A percentile compares a stretch with the other conserved stretches of the same genome.
These are phyloP conservation scores for Epichloe hybrida DNA, from an alignment of 2,329 filamentous ascomycete genomes.

Conservation along the genomic window DNA sequence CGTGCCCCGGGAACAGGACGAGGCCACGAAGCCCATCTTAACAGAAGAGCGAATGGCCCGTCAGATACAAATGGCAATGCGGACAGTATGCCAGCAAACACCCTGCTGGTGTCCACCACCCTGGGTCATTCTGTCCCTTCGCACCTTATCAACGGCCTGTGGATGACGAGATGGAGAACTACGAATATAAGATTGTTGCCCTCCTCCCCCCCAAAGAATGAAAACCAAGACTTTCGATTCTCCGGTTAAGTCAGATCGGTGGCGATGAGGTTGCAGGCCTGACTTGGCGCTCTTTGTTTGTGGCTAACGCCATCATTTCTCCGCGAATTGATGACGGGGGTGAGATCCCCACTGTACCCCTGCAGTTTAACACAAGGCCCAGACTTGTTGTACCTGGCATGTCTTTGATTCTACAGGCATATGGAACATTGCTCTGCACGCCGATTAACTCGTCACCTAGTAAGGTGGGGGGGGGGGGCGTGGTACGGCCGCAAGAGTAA, in stretches of 20 bases:
- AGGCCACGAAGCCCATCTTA: constrained; percentile 16
- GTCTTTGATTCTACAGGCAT: neutral
- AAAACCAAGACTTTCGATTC: neutral
- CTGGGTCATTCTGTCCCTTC: constrained; percentile 24
- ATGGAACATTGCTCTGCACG: neutral
- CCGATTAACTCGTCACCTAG: neutral
- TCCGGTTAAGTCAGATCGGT: neutral
- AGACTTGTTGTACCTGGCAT: neutral
- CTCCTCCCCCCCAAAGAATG: neutral
- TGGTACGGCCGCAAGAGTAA: too few relatives aligned
- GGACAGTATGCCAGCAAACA: constrained; percentile 16
- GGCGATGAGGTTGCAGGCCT: neutral
- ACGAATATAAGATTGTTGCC: neutral
- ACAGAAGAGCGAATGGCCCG: constrained; percentile 21
- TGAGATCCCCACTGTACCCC: neutral
- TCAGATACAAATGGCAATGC: constrained; percentile 24
- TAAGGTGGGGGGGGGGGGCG: too few relatives aligned
- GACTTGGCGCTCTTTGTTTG: neutral
- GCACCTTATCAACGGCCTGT: constrained; percentile 2
- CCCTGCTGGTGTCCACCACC: constrained; percentile 20
- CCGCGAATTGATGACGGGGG: neutral
- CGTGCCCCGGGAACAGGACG: constrained; percentile 26
- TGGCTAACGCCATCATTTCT: neutral
- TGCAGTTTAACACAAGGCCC: neutral
- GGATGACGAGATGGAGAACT: neutral